phyloP scores from a whole-genome alignment of 2,329 filamentous ascomycete genomes.

The Epichloe hybrida region DNA sequence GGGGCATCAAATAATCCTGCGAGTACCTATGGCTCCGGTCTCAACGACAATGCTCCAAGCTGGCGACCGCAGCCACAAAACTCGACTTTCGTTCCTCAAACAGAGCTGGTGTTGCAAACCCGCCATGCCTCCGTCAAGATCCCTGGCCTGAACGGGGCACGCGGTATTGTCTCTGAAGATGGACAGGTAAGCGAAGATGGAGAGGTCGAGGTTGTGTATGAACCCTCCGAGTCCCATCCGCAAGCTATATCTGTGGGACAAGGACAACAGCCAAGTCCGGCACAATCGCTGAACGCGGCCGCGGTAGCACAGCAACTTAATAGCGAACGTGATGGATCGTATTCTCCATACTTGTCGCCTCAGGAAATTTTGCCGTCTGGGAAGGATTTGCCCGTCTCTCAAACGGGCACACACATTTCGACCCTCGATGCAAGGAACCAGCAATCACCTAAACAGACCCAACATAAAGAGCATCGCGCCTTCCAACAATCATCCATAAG shows the following conservation, averaged over 20 bases:
- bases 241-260: background rate
- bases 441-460: background rate
- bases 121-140: background rate
- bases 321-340: constrained; percentile 36
- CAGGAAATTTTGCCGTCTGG: constrained; percentile 22
- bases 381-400: background rate
- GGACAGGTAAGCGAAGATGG: constrained; percentile 59
- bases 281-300: background rate
- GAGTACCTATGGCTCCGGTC: constrained; percentile 9
- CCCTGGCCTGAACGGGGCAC: constrained; percentile 1
- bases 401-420: background rate
- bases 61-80: background rate
- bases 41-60: constrained; percentile 1
- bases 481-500: background rate
- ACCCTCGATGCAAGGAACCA: background rate
- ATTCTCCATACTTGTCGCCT: constrained; percentile 38
- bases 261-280: background rate
- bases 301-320: background rate
- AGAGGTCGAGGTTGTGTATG: constrained; percentile 45
- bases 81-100: background rate
- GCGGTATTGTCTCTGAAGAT: constrained; percentile 40
- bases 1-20: constrained; percentile 11
- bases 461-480: background rate
- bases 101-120: background rate
- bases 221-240: constrained; percentile 18